phyloP scores from a whole-genome alignment of 106 monocot genomes.

The Chionographis japonica region DNA sequence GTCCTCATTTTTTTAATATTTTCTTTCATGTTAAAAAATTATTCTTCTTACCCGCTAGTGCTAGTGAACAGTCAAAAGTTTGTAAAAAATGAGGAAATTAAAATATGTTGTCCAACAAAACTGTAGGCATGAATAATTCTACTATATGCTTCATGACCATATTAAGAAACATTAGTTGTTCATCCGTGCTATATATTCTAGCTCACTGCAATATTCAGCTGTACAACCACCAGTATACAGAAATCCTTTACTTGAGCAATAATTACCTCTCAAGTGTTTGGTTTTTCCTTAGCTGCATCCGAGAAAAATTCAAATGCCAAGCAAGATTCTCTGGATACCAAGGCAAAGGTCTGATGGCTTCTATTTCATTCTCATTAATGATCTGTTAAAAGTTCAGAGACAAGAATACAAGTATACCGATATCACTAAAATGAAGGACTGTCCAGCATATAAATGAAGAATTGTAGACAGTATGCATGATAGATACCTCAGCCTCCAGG shows the following conservation, averaged over 20 bases:
- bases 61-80: too few relatives aligned
- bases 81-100: too few relatives aligned
- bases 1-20: too few relatives aligned
- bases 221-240: neutral
- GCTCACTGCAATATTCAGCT: too few relatives aligned
- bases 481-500: conserved; percentile 63
- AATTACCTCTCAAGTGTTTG: conserved; percentile 94
- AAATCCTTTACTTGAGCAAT: neutral
- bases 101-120: too few relatives aligned
- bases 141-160: too few relatives aligned
- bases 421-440: neutral
- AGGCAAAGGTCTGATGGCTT: conserved; percentile 88
- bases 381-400: conserved; percentile 27
- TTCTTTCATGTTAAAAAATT: too few relatives aligned
- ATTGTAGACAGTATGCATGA: neutral
- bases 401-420: neutral
- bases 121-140: too few relatives aligned
- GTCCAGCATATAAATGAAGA: conserved; percentile 1
- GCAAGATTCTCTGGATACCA: conserved; percentile 99
- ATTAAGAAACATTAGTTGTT: too few relatives aligned
- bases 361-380: conserved; percentile 56
- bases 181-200: too few relatives aligned
- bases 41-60: too few relatives aligned
- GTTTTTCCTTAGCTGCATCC: conserved; percentile 96
- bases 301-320: conserved; percentile 95